Percentiles rank a stretch among this genome's conserved stretches.
Conservation (phyloP, 306 rosid species). For the Cicer chorassanicum region DNA sequence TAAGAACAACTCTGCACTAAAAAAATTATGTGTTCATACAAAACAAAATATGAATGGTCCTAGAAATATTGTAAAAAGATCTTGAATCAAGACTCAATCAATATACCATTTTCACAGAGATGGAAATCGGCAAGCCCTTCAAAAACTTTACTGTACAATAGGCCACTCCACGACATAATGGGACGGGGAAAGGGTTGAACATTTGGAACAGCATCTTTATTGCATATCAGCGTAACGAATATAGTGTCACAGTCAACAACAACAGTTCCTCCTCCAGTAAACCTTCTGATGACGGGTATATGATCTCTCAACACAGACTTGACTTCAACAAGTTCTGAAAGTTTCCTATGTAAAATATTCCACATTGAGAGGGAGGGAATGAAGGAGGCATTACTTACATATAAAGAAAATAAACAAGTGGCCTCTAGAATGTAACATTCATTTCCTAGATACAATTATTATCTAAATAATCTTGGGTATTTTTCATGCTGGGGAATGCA, state of each 20-base stretch:
- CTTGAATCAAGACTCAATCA: constrained; percentile 36
- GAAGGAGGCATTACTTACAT: not conserved
- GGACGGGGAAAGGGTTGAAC: constrained; percentile 86
- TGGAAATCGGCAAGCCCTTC: constrained; percentile 70
- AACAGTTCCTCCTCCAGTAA: constrained; percentile 96
- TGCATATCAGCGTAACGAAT: constrained; percentile 89
- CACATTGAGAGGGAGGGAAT: constrained; percentile 22
- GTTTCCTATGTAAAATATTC: constrained; percentile 65
- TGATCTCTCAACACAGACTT: constrained; percentile 73
- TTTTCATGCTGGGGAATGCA: constrained; percentile 27
- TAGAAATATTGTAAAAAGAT: constrained; percentile 17
- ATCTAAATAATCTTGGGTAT: not conserved
- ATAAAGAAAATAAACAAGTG: constrained; percentile 39
- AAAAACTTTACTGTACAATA: constrained; percentile 71
- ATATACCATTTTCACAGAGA: constrained; percentile 92
- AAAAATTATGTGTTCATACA: constrained; percentile 1
- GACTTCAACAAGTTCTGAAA: constrained; percentile 70
- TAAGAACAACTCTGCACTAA: not conserved
- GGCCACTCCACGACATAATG: constrained; percentile 92
- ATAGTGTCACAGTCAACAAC: constrained; percentile 73
- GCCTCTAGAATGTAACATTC: constrained; percentile 10
- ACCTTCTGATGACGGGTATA: constrained; percentile 84
- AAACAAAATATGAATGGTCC: constrained; percentile 24
- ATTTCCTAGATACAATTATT: not conserved
- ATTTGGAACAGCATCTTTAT: constrained; percentile 73